phyloP scores from a whole-genome alignment of 208 protist genomes.

The Strigomonas culicis region DNA sequence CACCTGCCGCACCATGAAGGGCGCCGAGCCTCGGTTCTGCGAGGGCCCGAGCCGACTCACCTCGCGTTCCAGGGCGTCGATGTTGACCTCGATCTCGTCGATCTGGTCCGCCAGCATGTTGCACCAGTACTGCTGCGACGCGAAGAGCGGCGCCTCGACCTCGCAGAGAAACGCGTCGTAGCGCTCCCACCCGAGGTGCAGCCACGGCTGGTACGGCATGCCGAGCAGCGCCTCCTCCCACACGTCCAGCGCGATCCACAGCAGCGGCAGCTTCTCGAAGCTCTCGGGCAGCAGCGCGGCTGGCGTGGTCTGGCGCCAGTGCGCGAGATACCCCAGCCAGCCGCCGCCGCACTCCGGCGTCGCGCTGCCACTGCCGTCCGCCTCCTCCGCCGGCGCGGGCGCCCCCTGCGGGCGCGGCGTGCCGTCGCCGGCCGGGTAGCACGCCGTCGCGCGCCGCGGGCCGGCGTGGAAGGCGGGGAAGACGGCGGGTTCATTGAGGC shows the following conservation, averaged over 20 bases:
- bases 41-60: background rate
- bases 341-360: background rate
- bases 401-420: too few species aligned
- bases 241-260: slow-evolving; percentile 61
- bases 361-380: slow-evolving; percentile 9
- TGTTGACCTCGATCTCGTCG: slow-evolving; percentile 11
- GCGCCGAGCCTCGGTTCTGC: slow-evolving; percentile 3
- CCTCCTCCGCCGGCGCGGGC: too few species aligned
- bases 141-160: background rate
- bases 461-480: background rate
- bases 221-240: slow-evolving; percentile 63
- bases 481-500: background rate
- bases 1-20: slow-evolving; percentile 1
- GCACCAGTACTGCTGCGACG: slow-evolving; percentile 4
- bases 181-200: slow-evolving; percentile 30
- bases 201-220: slow-evolving; percentile 46
- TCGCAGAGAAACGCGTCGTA: slow-evolving; percentile 27
- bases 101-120: background rate
- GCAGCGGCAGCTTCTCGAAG: slow-evolving; percentile 21
- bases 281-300: slow-evolving; percentile 20
- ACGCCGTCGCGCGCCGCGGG: background rate
- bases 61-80: slow-evolving; percentile 9
- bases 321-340: background rate
- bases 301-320: slow-evolving; percentile 2
- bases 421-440: background rate